Base-by-base conservation (phyloP, 2,329 filamentous ascomycete genomes). In the Penicillium glabrum region DNA sequence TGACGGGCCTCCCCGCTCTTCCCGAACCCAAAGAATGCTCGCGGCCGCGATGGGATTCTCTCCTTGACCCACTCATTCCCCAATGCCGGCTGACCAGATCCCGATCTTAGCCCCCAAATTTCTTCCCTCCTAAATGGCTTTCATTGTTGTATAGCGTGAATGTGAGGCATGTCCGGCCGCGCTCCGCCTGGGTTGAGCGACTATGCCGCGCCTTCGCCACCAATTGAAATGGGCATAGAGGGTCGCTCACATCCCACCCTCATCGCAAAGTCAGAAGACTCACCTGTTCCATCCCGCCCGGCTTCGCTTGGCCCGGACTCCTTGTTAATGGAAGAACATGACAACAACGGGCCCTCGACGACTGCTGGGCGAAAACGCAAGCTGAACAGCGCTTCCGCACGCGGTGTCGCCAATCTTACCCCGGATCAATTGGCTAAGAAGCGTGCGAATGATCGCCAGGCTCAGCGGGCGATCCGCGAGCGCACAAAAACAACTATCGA, bases 341-440 rank as follows among this genome's bases (percentile, higher is more conserved):
- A 62, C 29, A 37, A 35, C 29, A 51, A 44, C 44, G 60, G 60
- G 26, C 46, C 64, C 16, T 54, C 57, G 21, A 60, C 63, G 5
- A 66, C 65, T 31, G 67, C 69, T 24, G 73, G 72, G 49, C 70
- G 73, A 55, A 77, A 77, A 64, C 75, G 77, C 67, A 80, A 79
- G 64, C 62, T 75, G 53, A 69, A 71, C 41, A 74, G 67, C 56
- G 62, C 72, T 24, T 73, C 75, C 46, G 79, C 89, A 57, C 86
- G 91, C 64, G 92, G 90, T 61, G 92, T 96, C 54, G 91, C 91
- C 61, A 93, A 90, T 68, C 82, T 96, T 70, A 96, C 91, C 11
- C 89, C 91, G 6, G 89, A 93, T 60, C 93, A 96, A 76, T 84
- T 96, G 57, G 90, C 89, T 29, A 89, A 92, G 74, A 97, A 96